Percentiles rank a stretch among this genome's conserved stretches.
Evolutionary conservation across 2,329 filamentous ascomycete genomes (phyloP).

Genomic region (Cytospora chrysosperma): DNA sequence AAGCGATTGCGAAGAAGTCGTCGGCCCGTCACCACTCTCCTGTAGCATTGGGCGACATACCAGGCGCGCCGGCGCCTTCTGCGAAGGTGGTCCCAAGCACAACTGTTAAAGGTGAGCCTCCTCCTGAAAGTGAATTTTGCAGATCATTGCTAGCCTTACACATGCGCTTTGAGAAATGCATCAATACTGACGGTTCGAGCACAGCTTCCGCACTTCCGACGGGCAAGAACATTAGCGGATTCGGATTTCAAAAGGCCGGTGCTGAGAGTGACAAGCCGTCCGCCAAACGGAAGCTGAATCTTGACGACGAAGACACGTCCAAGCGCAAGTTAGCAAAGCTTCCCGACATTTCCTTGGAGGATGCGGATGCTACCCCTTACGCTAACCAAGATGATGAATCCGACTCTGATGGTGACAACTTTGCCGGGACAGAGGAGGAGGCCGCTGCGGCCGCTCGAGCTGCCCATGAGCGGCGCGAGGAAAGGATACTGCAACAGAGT

Average conservation of each 20-base stretch:
- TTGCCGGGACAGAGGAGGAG: conserved; percentile 83
- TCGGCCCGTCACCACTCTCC: conserved; percentile 58
- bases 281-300: conserved; percentile 73
- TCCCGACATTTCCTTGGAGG: conserved; percentile 70
- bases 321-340: conserved; percentile 90
- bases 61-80: conserved; percentile 35
- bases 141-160: neutral
- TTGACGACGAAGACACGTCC: conserved; percentile 85
- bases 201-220: conserved; percentile 54
- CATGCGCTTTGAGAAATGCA: neutral
- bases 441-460: conserved; percentile 80
- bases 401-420: conserved; percentile 73
- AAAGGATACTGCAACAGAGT: conserved; percentile 54
- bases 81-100: conserved; percentile 26
- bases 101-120: conserved; percentile 26
- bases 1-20: conserved; percentile 79
- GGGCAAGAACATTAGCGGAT: conserved; percentile 72
- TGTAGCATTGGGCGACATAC: conserved; percentile 51
- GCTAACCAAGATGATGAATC: conserved; percentile 58
- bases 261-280: conserved; percentile 65
- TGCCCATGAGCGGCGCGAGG: conserved; percentile 80
- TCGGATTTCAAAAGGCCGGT: conserved; percentile 73
- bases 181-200: neutral
- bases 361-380: conserved; percentile 59
- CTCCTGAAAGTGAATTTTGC: too few species aligned